Conservation (phyloP, 2,329 filamentous ascomycete genomes). For the Gnomoniopsis smithogilvyi region DNA sequence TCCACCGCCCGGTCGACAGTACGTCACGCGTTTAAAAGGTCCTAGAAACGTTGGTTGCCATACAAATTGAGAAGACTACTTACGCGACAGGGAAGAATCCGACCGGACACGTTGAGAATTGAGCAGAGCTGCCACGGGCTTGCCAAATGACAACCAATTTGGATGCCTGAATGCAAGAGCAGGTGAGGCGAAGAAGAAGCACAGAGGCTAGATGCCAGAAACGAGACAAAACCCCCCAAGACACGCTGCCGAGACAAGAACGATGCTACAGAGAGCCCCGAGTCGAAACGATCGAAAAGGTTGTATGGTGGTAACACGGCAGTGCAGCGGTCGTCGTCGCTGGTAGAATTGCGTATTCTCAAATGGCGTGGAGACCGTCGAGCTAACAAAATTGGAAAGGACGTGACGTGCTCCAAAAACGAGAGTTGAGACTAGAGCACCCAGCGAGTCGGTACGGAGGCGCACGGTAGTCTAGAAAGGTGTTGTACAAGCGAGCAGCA, state of each 20-base stretch:
- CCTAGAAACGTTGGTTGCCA: not conserved
- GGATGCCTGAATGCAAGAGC: not conserved
- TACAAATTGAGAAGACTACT: not conserved
- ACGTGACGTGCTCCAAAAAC: not conserved
- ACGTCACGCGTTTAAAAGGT: no score
- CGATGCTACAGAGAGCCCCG: not conserved
- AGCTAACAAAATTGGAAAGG: not conserved
- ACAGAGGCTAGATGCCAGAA: not conserved
- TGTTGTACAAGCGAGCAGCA: not conserved
- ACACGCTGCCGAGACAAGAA: constrained; percentile 7
- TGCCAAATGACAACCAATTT: constrained; percentile 3
- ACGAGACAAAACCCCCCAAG: not conserved
- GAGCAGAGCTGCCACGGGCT: not conserved
- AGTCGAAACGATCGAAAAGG: constrained; percentile 7
- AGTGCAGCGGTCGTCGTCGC: constrained; percentile 1
- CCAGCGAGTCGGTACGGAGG: not conserved
- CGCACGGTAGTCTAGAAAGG: not conserved
- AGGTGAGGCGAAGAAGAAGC: not conserved
- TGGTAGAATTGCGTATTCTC: not conserved
- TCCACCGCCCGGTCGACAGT: no score
- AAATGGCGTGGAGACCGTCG: constrained; percentile 3
- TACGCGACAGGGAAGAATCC: not conserved
- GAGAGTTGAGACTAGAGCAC: not conserved
- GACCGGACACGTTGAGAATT: not conserved
- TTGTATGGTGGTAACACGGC: constrained; percentile 8